Evolutionary conservation across 768 basidiomycete genomes (phyloP), one percentile per base, ranked within the genome.

Genomic region (Boletus rufocinnamomeus): DNA sequence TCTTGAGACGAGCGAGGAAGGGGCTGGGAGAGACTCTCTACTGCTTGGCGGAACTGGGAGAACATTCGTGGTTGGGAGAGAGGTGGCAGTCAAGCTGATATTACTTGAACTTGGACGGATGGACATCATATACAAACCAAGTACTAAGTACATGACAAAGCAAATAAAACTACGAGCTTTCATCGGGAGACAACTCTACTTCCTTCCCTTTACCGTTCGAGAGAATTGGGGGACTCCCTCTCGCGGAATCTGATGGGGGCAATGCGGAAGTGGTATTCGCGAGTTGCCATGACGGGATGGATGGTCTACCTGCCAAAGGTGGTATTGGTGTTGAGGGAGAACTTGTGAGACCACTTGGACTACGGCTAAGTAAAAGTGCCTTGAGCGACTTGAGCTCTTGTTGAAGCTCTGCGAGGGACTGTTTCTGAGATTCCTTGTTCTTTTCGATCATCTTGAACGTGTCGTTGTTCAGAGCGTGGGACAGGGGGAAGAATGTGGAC

Each of bases 371-470:
- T 9, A 98, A 76, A 27, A 98, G 80, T 0, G 95, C 86, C 72
- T 98, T 98, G 60, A 98, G 78, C 0, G 95, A 98, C 69, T 95
- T 94, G 66, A 98, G 82, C 69, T 98, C 96, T 64, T 93, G 87
- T 66, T 97, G 95, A 14, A 98, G 80, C 65, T 98, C 96, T 53
- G 81, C 76, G 16, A 98, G 79, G 2, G 93, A 91, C 59, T 89
- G 85, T 23, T 84, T 82, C 73, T 97, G 94, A 16, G 84, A 81
- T 54, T 93, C 88, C 70, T 93, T 91, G 70, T 89, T 92, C 76
- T 92, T 95, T 56, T 97, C 93, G 53, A 97, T 88, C 91, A 98
- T 92, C 95, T 98, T 62, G 53, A 40, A 28, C 14, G 34, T 14
- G 17, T 2, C 14, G 6, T 14, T 6, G 28, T 38, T 70, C 6